Base-by-base conservation (phyloP, 768 basidiomycete genomes). In the Pisolithus sp. region DNA sequence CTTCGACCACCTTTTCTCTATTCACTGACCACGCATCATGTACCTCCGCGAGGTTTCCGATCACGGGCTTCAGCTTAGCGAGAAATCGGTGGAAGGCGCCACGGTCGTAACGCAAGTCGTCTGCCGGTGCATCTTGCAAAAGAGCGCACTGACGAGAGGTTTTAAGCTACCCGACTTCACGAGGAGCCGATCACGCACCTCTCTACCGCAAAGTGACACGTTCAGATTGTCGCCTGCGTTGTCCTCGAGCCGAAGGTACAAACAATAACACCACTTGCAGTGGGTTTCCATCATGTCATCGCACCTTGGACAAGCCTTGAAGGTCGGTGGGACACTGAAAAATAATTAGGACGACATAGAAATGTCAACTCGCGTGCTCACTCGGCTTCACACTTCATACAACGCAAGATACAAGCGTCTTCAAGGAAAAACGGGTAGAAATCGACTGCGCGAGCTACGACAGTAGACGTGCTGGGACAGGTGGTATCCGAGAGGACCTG, bases 161-260 rank as follows among this genome's bases (percentile, higher is more conserved):
- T n/a, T 10, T n/a, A n/a, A 24, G 43, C 17, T 31, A 24, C 8
- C 7, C 5, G 20, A 12, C 23, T 26, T 12, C 4, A 21, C 4
- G 28, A 36, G 3, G 4, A 10, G 15, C n/a, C 17, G 10, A n/a
- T 17, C 43, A 62, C 70, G 23, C 17, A 75, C 74, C 57, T 69
- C 78, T 53, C 77, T 68, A 37, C 79, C 74, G 28, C 71, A 73
- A n/a, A 82, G 67, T 5, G 76, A 73, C 2, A 85, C 67, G 5
- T 69, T 62, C 15, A 85, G 59, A 31, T 68, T 63, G 4, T 61
- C 51, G 4, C 73, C 75, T 10, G 68, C 60, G 34, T 74, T 73
- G 51, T 87, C 84, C 58, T 79, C 69, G 15, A 86, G 59, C 36
- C 68, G 67, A 46, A 86, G 52, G 48, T 70, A 76, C 49, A 86